Evolutionary conservation across 177 flowering plant genomes (phyloP).

Genomic region (Telopea speciosissima): DNA sequence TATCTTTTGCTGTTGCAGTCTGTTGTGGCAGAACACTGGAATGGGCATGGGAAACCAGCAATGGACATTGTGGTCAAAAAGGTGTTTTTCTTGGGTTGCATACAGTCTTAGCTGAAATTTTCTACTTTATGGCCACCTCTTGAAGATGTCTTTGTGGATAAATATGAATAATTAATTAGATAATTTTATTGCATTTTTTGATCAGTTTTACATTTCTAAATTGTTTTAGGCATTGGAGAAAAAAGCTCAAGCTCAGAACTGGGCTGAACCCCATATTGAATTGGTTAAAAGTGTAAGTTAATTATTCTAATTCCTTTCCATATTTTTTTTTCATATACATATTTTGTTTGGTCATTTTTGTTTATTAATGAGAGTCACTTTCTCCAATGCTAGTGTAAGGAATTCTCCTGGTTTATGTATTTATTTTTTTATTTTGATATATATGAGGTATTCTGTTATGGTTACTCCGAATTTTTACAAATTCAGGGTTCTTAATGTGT

Average conservation of each 20-base stretch:
- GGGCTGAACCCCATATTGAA: conserved; percentile 84
- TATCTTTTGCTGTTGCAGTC: conserved; percentile 30
- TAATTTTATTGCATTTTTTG: neutral
- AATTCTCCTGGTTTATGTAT: neutral
- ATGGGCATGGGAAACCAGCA: conserved; percentile 69
- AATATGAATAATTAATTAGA: neutral
- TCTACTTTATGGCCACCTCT: neutral
- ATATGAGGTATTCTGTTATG: neutral
- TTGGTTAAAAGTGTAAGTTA: conserved; percentile 64
- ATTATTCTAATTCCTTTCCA: neutral
- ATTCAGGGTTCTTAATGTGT: neutral
- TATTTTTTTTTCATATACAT: neutral
- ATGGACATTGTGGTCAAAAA: conserved; percentile 43
- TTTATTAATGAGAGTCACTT: neutral
- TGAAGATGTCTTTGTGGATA: neutral
- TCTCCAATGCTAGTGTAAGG: neutral
- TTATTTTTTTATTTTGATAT: no score
- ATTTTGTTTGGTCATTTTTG: conserved; percentile 22
- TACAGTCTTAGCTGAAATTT: neutral
- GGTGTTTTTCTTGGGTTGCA: conserved; percentile 25
- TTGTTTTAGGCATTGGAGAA: conserved; percentile 56
- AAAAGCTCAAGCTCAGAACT: conserved; percentile 60
- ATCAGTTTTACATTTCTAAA: neutral
- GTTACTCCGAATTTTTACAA: neutral
- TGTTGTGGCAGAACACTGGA: conserved; percentile 53